phyloP scores from a whole-genome alignment of 2,329 filamentous ascomycete species.

The Colletotrichum destructivum region DNA sequence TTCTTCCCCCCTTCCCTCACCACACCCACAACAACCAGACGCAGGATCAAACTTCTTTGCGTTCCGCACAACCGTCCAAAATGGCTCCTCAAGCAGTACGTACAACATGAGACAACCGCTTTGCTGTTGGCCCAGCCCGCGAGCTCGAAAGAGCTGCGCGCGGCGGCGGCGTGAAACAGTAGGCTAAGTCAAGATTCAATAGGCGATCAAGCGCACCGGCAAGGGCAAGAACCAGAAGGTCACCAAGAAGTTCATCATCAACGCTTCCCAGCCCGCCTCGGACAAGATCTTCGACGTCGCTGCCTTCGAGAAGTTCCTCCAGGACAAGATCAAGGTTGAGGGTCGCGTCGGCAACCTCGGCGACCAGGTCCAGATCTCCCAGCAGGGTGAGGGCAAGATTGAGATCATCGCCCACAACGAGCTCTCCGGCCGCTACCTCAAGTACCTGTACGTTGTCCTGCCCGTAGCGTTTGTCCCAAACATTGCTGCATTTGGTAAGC shows the following conservation, averaged over 20 bases:
- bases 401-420: constrained; percentile 98
- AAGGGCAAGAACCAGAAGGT: constrained; percentile 80
- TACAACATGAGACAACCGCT: constrained; percentile 80
- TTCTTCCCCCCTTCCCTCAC: constrained; percentile 26
- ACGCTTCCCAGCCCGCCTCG: constrained; percentile 96
- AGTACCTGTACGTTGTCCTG: constrained; percentile 87
- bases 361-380: constrained; percentile 90
- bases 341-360: constrained; percentile 98
- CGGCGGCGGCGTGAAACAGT: constrained; percentile 82
- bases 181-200: constrained; percentile 85
- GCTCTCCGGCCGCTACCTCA: constrained; percentile 98
- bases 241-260: constrained; percentile 99
- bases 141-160: constrained; percentile 49
- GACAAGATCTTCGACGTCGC: constrained; percentile 99
- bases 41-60: constrained; percentile 88
- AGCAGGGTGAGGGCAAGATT: constrained; percentile 96
- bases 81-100: constrained; percentile 94
- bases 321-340: constrained; percentile 99
- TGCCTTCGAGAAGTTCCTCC: constrained; percentile 99
- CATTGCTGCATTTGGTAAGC: neutral
- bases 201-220: constrained; percentile 71
- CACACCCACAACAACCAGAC: constrained; percentile 60
- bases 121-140: constrained; percentile 87
- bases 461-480: neutral
- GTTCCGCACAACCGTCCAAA: constrained; percentile 65